Evolutionary conservation across 345 rosid genomes (phyloP).

Genomic region (Aegle marmelos): DNA sequence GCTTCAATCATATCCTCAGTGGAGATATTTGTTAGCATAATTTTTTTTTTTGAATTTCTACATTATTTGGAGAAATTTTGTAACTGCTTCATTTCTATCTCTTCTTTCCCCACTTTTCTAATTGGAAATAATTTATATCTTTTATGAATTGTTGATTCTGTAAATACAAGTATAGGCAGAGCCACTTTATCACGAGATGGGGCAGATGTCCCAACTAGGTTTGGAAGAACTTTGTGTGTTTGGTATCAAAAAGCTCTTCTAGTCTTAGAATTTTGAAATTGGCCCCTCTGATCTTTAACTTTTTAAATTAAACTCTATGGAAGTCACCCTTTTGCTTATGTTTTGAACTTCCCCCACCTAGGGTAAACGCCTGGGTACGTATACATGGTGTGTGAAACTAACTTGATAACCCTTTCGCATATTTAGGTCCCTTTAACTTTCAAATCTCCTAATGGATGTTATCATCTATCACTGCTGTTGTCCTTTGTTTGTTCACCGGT

Average conservation of each 20-base stretch:
- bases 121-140: neutral
- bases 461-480: neutral
- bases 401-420: neutral
- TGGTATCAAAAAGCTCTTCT: neutral
- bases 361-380: neutral
- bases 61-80: neutral
- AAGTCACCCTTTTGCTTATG: neutral
- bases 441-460: neutral
- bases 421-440: neutral
- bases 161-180: neutral
- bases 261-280: neutral
- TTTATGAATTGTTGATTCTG: neutral
- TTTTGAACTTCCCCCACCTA: neutral
- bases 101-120: neutral
- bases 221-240: neutral
- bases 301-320: neutral
- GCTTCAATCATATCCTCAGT: conserved; percentile 5
- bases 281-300: neutral
- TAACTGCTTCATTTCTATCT: neutral
- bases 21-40: neutral
- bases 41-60: neutral
- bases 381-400: neutral
- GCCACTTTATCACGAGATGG: neutral
- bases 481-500: neutral
- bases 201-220: neutral